Base-by-base conservation (phyloP, 768 basidiomycete species). In the Mycena olivaceomarginata region DNA sequence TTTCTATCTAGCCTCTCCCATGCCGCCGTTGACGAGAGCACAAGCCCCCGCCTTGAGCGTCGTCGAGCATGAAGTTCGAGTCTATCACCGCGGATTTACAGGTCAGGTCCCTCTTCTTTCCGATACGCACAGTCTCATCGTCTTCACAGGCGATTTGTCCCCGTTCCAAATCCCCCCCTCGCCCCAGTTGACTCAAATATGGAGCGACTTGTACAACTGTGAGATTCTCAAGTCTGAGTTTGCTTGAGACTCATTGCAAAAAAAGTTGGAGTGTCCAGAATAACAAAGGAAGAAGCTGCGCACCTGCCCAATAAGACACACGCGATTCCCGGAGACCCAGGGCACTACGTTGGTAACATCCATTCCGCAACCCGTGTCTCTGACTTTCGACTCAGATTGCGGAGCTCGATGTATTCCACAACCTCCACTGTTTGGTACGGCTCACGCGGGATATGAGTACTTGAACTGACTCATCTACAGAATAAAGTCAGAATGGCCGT, bases 271-370 rank as follows among this genome's bases (percentile, higher is more conserved):
- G 37, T 75, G 22, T 75, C 74, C 11, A 12, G 74, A 18, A 75
- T 75, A 11, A 64, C 74, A 6, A 69, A 65, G 31, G 60, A 75
- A 22, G 72, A 79, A 65, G 76, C 79, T 2, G 75, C 75, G 5
- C 67, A 5, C 7, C 79, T 79, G 16, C 79, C 79, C n/a, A 79
- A 79, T 41, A 77, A 77, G 57, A 79, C 79, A 0, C 67, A 72
- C 13, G 65, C 62, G 16, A 75, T 77, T 25, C 78, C 78, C 13
- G 78, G 75, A 15, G 59, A 60, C 59, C 15, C 12, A 39, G 59
- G 37, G 16, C 62, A 63, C 40, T 63, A 63, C 40, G 62, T 63
- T 6, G 6, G 60, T 62, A 62, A 40, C 39, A 56, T n/a, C n/a
- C n/a, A n/a, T n/a, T n/a, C n/a, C n/a, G n/a, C n/a, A n/a, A n/a